Evolutionary conservation across 441 rosid species (phyloP).

Genomic region (Gossypium davidsonii): DNA sequence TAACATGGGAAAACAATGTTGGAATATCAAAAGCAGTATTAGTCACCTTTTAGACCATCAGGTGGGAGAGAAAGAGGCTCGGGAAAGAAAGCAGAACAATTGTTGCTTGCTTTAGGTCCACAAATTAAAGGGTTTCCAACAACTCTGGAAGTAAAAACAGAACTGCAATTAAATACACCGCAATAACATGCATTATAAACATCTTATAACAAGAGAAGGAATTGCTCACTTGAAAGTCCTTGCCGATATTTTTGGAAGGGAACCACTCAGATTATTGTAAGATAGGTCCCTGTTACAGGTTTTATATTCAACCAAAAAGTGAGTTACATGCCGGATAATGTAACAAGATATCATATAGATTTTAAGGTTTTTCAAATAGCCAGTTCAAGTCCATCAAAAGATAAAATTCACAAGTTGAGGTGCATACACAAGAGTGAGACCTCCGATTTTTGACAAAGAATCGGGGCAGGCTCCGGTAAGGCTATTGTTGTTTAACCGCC

Average conservation of each 20-base stretch:
- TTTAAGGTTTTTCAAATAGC: not conserved
- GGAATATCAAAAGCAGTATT: not conserved
- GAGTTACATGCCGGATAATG: not conserved
- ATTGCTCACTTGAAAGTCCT: conserved; percentile 5
- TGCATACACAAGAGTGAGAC: conserved; percentile 6
- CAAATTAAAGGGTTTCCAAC: conserved; percentile 72
- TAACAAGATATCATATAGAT: not conserved
- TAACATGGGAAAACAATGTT: not conserved
- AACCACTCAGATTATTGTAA: conserved; percentile 79
- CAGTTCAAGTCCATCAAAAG: not conserved
- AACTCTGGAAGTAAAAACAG: conserved; percentile 37
- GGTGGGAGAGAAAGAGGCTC: conserved; percentile 84
- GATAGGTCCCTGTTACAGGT: conserved; percentile 68
- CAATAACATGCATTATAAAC: not conserved
- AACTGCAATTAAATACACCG: not conserved
- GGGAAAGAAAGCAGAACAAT: conserved; percentile 63
- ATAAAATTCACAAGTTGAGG: not conserved
- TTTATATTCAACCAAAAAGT: conserved; percentile 5
- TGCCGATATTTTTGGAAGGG: conserved; percentile 37
- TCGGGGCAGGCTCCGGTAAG: not conserved
- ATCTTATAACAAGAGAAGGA: conserved; percentile 6
- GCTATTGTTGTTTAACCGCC: conserved; percentile 10
- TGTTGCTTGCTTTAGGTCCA: conserved; percentile 51
- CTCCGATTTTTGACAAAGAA: conserved; percentile 49
- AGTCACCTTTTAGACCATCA: conserved; percentile 50